Conservation (phyloP, 352 stramenopile genomes). For the Phytophthora pluvialis region DNA sequence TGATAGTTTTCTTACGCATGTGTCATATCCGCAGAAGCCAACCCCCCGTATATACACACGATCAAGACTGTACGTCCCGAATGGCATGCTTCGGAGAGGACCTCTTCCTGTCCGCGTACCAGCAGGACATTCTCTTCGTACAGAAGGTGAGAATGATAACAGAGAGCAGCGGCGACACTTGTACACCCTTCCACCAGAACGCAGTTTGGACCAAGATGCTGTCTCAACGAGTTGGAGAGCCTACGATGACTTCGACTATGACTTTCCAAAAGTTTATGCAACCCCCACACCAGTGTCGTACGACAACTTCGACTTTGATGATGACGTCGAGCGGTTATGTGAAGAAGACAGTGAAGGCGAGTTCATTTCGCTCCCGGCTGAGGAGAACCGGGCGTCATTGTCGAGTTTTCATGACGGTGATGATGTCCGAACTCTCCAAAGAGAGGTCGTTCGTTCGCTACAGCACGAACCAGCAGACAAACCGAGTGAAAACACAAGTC, state of each 20-base stretch:
- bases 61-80: conserved; percentile 34
- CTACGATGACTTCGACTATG: conserved; percentile 40
- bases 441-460: conserved; percentile 55
- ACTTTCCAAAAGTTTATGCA: conserved; percentile 27
- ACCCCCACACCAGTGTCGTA: conserved; percentile 21
- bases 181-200: conserved; percentile 12
- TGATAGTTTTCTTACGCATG: neutral
- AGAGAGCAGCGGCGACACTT: conserved; percentile 25
- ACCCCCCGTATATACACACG: conserved; percentile 25
- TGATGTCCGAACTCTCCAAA: conserved; percentile 31
- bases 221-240: conserved; percentile 19
- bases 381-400: conserved; percentile 15
- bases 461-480: conserved; percentile 20
- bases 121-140: conserved; percentile 25
- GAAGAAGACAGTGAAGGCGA: conserved; percentile 30
- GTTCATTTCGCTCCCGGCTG: conserved; percentile 25
- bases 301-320: conserved; percentile 26
- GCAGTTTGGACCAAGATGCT: neutral
- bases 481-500: neutral
- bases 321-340: conserved; percentile 10
- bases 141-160: conserved; percentile 5
- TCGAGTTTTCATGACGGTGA: conserved; percentile 20
- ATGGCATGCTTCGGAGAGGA: conserved; percentile 29
- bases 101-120: conserved; percentile 30
- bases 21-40: conserved; percentile 18